Conservation (phyloP, 345 rosid species). For the Nephelium lappaceum region DNA sequence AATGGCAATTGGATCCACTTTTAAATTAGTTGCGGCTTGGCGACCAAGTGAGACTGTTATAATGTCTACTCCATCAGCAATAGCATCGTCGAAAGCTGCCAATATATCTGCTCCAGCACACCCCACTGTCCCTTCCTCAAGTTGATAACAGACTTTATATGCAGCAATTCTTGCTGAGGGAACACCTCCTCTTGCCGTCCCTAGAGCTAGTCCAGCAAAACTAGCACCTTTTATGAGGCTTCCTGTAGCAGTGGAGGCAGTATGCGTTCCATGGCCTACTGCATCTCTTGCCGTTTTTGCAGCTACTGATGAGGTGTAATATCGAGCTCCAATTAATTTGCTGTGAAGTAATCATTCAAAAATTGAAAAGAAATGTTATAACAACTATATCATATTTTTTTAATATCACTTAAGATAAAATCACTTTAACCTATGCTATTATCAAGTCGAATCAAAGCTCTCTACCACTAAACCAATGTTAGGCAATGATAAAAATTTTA, state of each 20-base stretch:
- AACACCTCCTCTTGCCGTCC: constrained; percentile 61
- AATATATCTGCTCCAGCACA: constrained; percentile 13
- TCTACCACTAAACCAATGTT: no score
- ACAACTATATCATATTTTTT: neutral
- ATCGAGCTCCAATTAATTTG: constrained; percentile 50
- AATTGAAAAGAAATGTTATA: neutral
- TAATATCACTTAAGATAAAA: no score
- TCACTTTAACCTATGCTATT: no score
- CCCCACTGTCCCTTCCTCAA: accelerated
- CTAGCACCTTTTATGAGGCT: constrained; percentile 37
- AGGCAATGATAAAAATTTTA: no score
- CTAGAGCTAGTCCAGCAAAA: constrained; percentile 50
- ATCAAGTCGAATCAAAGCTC: no score
- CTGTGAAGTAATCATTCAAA: constrained; percentile 19
- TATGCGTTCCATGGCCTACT: constrained; percentile 54
- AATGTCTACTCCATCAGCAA: constrained; percentile 63
- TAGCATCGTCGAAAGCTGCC: constrained; percentile 67
- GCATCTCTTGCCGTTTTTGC: constrained; percentile 30
- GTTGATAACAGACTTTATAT: constrained; percentile 37
- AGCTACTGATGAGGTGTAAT: neutral
- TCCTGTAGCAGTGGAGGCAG: constrained; percentile 75
- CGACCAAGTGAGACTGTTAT: constrained; percentile 33
- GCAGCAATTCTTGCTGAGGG: constrained; percentile 60
- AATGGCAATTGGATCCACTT: constrained; percentile 31
- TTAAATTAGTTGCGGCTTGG: accelerated